These are phyloP conservation scores for Lodderomyces jiufengensis DNA, from an alignment of 1,139 yeast genomes.

Conservation along the genomic window DNA sequence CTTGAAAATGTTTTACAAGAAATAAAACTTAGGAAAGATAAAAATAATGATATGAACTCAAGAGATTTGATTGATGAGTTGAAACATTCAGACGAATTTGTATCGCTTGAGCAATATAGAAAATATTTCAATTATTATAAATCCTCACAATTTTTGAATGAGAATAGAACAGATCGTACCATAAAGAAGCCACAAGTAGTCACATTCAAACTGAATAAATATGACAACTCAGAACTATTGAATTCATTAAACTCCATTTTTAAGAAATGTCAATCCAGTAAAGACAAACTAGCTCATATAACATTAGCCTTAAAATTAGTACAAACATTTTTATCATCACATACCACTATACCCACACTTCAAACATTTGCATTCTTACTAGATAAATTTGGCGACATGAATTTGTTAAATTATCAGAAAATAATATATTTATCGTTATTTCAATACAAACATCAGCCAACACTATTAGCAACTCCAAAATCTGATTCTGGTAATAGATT, in stretches of 20 bases:
- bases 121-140: conserved; percentile 19
- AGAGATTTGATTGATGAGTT: conserved; percentile 15
- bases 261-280: conserved; percentile 12
- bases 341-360: conserved; percentile 22
- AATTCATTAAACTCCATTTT: conserved; percentile 17
- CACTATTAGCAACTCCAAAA: conserved; percentile 17
- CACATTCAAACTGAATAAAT: conserved; percentile 8
- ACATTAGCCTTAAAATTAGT: conserved; percentile 21
- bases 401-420: conserved; percentile 25
- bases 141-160: conserved; percentile 32
- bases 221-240: conserved; percentile 17
- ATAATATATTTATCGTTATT: conserved; percentile 26
- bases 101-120: conserved; percentile 16
- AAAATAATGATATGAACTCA: no score
- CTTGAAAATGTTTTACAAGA: conserved; percentile 26
- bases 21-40: conserved; percentile 17
- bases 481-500: conserved; percentile 7
- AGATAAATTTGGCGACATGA: conserved; percentile 22
- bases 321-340: conserved; percentile 16
- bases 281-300: conserved; percentile 18
- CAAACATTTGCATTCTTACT: conserved; percentile 24
- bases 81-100: conserved; percentile 17
- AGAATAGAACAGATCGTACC: conserved; percentile 19
- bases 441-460: conserved; percentile 19
- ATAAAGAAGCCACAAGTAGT: no score